Base-by-base conservation (phyloP, 2,329 filamentous ascomycete genomes). In the Westerdykella ornata region DNA sequence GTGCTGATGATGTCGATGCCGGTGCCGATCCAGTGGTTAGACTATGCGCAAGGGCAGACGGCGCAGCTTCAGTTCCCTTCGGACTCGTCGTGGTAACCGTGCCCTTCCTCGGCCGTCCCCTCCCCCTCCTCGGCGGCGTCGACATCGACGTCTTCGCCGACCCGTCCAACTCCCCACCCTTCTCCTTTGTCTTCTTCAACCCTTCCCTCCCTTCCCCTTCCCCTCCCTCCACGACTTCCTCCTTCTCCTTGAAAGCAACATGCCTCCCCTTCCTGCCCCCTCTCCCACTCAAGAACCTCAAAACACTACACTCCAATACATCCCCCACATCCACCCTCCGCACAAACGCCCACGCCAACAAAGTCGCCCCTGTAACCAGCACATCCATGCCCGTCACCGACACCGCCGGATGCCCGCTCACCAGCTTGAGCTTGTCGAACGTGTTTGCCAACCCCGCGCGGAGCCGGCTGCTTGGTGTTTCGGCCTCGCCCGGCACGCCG, bases 311-410 rank as follows among this genome's bases (percentile, higher is more conserved):
- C 16, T 60, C 51, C 6, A 80, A 54, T 48, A 81, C 74, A 8
- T 72, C 66, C n/a, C 65, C 60, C 0, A 72, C 67, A 48, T 77
- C 71, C 3, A 75, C 63, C 16, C 72, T 70, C 22, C 76, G 68
- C 1, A 74, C 68, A 31, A 75, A 75, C n/a, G 74, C 72, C 78
- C 78, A 82, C 2, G 74, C 42, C 1, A 76, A 71, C n/a, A 81
- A 58, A 42, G 72, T 75, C 12, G 77, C 44, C 1, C 68, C 67
- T 16, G 73, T 77, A 28, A 81, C 65, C 12, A 83, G 55, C 1
- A 79, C 78, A 57, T 84, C 80, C 60, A 73, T 74, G 5, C 73
- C 76, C 0, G 75, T 74, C 14, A 71, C 73, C 15, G 73, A 72
- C 20, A 82, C 72, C 16, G 72, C 74, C 0, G 79, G 78, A 53